phyloP scores from a whole-genome alignment of 805 yeast species.

The Lipomyces lipofer region DNA sequence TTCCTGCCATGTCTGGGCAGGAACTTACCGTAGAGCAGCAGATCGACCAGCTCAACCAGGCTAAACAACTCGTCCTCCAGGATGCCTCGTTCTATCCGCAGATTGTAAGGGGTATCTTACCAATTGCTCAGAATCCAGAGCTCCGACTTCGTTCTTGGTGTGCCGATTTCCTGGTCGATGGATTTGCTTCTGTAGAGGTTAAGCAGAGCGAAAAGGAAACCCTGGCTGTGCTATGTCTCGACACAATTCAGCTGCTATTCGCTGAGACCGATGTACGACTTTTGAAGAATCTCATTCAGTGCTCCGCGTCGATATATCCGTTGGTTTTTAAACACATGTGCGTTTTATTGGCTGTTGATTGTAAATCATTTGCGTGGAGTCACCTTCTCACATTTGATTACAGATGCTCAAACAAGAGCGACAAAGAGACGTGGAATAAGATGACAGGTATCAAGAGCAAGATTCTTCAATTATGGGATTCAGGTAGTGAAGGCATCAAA shows the following conservation, averaged over 20 bases:
- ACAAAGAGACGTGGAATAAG: slow-evolving; percentile 53
- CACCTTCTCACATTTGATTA: background rate
- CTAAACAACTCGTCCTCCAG: slow-evolving; percentile 39
- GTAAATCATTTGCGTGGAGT: background rate
- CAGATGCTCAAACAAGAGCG: slow-evolving; percentile 43
- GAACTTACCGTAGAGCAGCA: slow-evolving; percentile 33
- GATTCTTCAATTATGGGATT: slow-evolving; percentile 62
- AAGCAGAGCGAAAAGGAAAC: slow-evolving; percentile 30
- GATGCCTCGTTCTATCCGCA: slow-evolving; percentile 43
- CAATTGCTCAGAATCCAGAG: slow-evolving; percentile 41
- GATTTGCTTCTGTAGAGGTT: slow-evolving; percentile 38
- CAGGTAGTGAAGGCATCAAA: slow-evolving; percentile 50
- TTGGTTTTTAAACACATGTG: slow-evolving; percentile 47
- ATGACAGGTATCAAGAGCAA: slow-evolving; percentile 56
- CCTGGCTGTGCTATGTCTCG: slow-evolving; percentile 37
- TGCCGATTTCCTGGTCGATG: slow-evolving; percentile 42
- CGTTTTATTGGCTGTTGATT: background rate
- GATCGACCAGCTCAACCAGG: slow-evolving; percentile 42
- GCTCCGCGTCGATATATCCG: slow-evolving; percentile 50
- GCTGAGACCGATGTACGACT: slow-evolving; percentile 34
- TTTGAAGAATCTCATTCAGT: slow-evolving; percentile 44
- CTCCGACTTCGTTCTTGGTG: slow-evolving; percentile 41
- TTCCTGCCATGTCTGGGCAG: no score
- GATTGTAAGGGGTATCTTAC: slow-evolving; percentile 41
- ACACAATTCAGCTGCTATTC: slow-evolving; percentile 34